A percentile compares a stretch with the other conserved stretches of the same genome.
Evolutionary conservation across 1,284 basidiomycete species (phyloP).

Genomic region (Leccinum proliferum): DNA sequence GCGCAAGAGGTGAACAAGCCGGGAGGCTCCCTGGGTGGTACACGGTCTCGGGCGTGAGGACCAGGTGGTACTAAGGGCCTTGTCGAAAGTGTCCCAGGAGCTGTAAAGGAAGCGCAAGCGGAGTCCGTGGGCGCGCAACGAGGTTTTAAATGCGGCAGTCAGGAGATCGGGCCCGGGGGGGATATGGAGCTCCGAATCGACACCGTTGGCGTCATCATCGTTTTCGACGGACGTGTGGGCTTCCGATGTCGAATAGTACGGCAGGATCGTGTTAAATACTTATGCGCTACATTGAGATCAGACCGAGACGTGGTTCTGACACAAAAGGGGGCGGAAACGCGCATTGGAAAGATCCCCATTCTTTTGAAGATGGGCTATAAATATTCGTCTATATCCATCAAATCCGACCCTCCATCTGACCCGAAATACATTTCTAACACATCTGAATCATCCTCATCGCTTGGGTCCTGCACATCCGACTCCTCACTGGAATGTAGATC

Average conservation of each 20-base stretch:
- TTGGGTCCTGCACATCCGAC: not conserved
- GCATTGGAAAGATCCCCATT: too few species aligned
- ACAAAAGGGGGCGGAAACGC: too few species aligned
- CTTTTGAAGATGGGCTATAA: not conserved
- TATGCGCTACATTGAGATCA: too few species aligned
- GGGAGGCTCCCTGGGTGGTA: constrained; percentile 71
- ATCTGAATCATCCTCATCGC: not conserved
- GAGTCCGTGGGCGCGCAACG: constrained; percentile 52
- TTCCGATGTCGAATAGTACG: too few species aligned
- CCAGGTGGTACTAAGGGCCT: constrained; percentile 51
- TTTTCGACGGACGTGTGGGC: not conserved
- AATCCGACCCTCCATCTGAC: not conserved
- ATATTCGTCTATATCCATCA: not conserved
- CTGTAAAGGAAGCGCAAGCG: constrained; percentile 77
- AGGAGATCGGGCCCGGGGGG: constrained; percentile 49
- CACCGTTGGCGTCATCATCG: not conserved
- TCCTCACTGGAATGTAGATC: not conserved
- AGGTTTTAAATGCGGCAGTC: constrained; percentile 50
- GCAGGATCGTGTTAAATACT: too few species aligned
- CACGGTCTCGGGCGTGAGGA: constrained; percentile 92
- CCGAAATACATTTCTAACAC: not conserved
- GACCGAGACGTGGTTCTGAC: too few species aligned
- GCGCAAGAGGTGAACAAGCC: constrained; percentile 53
- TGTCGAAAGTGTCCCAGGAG: constrained; percentile 64
- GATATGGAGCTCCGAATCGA: constrained; percentile 49